Evolutionary conservation across 1,284 basidiomycete genomes (phyloP).

Genomic region (Austropuccinia psidii): DNA sequence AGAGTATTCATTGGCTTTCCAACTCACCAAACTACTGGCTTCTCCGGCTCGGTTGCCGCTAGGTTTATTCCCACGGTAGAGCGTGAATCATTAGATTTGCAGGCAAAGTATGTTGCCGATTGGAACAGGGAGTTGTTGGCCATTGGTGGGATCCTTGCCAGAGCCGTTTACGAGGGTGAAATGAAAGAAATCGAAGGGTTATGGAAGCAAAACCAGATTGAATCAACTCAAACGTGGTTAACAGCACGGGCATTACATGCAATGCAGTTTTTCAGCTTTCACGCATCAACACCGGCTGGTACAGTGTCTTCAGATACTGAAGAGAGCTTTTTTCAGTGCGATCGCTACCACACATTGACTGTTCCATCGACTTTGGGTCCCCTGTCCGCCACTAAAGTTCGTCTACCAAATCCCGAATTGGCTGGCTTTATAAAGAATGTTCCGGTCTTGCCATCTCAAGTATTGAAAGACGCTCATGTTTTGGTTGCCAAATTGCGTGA

Average conservation of each 20-base stretch:
- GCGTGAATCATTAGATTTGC: slow-evolving; percentile 76
- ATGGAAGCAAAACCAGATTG: slow-evolving; percentile 46
- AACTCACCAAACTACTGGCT: slow-evolving; percentile 84
- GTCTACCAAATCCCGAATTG: slow-evolving; percentile 68
- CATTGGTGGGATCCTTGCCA: slow-evolving; percentile 66
- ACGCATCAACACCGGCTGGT: slow-evolving; percentile 73
- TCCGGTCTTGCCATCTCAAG: slow-evolving; percentile 63
- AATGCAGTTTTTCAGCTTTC: slow-evolving; percentile 81
- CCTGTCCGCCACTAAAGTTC: slow-evolving; percentile 61
- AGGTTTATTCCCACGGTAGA: slow-evolving; percentile 96
- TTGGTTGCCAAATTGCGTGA: slow-evolving; percentile 63
- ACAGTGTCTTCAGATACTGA: slow-evolving; percentile 75
- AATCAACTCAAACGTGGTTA: slow-evolving; percentile 51
- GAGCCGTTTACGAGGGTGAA: slow-evolving; percentile 80
- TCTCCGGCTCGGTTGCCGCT: slow-evolving; percentile 82
- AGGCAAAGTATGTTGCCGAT: slow-evolving; percentile 47
- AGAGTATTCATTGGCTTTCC: slow-evolving; percentile 63
- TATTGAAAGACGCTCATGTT: slow-evolving; percentile 58
- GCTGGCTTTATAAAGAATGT: slow-evolving; percentile 70
- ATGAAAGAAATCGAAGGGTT: slow-evolving; percentile 51
- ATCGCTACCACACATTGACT: slow-evolving; percentile 54
- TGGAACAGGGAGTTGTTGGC: slow-evolving; percentile 84
- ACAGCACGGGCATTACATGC: slow-evolving; percentile 67
- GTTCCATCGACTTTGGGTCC: slow-evolving; percentile 76
- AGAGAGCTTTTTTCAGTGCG: slow-evolving; percentile 69